These are phyloP conservation scores for Leishmania martiniquensis DNA, from an alignment of 208 protist species.

Conservation along the genomic window DNA sequence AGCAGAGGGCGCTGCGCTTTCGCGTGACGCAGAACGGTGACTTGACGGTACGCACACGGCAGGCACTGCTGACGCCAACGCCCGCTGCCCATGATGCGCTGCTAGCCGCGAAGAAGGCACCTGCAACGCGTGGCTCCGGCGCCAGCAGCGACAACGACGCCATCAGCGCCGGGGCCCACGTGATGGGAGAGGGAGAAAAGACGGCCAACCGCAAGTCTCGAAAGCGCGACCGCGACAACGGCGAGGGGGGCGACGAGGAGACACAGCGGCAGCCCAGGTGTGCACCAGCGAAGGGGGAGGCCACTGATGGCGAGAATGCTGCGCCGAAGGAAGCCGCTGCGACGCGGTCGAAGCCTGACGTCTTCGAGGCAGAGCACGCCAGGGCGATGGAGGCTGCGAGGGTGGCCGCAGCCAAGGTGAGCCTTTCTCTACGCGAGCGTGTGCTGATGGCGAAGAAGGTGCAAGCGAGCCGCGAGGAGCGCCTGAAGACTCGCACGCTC, in stretches of 20 bases:
- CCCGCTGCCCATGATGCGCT: constrained; percentile 26
- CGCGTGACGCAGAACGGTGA: constrained; percentile 69
- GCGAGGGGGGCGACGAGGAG: neutral
- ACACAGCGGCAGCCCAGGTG: neutral
- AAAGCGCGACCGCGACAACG: constrained; percentile 2
- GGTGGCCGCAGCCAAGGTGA: constrained; percentile 49
- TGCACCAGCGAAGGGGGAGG: neutral
- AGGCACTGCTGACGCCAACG: constrained; percentile 60
- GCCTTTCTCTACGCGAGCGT: constrained; percentile 50
- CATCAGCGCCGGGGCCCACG: neutral
- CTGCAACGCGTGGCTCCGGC: neutral
- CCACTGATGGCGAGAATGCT: neutral
- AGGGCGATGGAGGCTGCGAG: constrained; percentile 61
- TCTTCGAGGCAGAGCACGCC: constrained; percentile 59
- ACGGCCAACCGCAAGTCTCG: neutral
- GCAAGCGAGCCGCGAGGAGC: constrained; percentile 59
- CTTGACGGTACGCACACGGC: constrained; percentile 74
- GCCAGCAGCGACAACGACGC: neutral
- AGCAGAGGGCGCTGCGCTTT: constrained; percentile 79
- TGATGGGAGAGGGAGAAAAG: neutral
- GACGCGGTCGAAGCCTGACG: constrained; percentile 28
- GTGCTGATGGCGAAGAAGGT: constrained; percentile 59
- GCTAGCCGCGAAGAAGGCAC: constrained; percentile 30
- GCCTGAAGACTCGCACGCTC: constrained; percentile 37
- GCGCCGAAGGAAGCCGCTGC: constrained; percentile 7